phyloP scores from a whole-genome alignment of 2,329 filamentous ascomycete species.

The Epicoccum sorghinum region DNA sequence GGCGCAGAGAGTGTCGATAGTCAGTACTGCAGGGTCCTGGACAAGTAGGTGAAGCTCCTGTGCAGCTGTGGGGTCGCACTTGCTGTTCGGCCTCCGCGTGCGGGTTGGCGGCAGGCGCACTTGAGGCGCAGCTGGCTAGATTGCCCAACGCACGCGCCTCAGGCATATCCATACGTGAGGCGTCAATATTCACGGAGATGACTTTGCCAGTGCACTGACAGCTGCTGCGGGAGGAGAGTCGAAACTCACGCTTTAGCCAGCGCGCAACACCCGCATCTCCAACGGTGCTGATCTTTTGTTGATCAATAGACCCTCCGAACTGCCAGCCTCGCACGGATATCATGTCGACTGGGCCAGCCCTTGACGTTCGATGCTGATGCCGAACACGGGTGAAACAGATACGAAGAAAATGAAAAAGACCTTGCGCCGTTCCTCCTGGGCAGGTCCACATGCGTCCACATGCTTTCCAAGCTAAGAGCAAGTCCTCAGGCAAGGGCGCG shows the following conservation, averaged over 20 bases:
- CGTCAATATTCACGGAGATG: slow-evolving; percentile 17
- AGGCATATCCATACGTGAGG: slow-evolving; percentile 16
- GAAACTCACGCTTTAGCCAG: too few relatives aligned
- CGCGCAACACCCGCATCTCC: neutral
- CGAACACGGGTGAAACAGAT: slow-evolving; percentile 7
- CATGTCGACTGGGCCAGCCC: slow-evolving; percentile 2
- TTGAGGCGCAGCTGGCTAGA: slow-evolving; percentile 30
- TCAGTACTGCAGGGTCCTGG: slow-evolving; percentile 24
- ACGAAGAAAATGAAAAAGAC: slow-evolving; percentile 6
- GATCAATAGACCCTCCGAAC: neutral
- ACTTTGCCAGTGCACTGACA: slow-evolving; percentile 6
- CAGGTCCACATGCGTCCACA: slow-evolving; percentile 6
- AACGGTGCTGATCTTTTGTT: neutral
- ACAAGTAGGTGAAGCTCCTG: slow-evolving; percentile 26
- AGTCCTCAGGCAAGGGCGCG: slow-evolving; percentile 2
- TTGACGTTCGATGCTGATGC: slow-evolving; percentile 2
- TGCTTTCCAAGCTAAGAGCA: slow-evolving; percentile 9
- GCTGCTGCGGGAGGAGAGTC: neutral
- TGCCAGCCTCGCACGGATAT: slow-evolving; percentile 6
- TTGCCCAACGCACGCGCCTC: slow-evolving; percentile 11
- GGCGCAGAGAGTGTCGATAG: slow-evolving; percentile 24
- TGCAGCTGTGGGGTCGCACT: slow-evolving; percentile 35
- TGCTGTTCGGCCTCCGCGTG: slow-evolving; percentile 32
- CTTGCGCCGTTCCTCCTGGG: slow-evolving; percentile 14
- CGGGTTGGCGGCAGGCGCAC: slow-evolving; percentile 25